A percentile compares a stretch with the other conserved stretches of the same genome.
Conservation (phyloP, 306 rosid genomes). For the Purshia tridentata region DNA sequence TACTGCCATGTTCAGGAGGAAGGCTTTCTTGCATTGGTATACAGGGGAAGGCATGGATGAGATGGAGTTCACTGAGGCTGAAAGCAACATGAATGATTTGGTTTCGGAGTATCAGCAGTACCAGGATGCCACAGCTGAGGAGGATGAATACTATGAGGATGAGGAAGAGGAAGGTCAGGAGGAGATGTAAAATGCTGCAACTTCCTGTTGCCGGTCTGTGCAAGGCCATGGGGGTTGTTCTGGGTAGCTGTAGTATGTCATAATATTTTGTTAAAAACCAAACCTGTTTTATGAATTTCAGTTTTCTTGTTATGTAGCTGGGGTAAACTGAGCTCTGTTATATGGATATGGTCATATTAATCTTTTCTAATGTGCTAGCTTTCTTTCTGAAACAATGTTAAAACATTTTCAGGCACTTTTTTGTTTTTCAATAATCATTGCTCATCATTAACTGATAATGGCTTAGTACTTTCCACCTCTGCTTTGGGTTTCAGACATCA, state of each 20-base stretch:
- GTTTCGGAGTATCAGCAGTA: constrained; percentile 79
- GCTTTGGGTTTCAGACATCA: no score
- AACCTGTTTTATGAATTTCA: constrained; percentile 19
- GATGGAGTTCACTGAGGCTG: constrained; percentile 77
- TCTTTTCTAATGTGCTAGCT: background rate
- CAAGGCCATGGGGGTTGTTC: constrained; percentile 23
- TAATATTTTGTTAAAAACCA: constrained; percentile 15
- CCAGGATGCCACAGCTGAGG: constrained; percentile 81
- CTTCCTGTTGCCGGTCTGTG: constrained; percentile 58
- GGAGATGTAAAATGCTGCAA: constrained; percentile 42
- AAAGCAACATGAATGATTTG: constrained; percentile 75
- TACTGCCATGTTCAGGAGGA: constrained; percentile 75
- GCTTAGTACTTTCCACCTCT: no score
- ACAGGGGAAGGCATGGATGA: constrained; percentile 80
- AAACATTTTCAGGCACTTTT: no score
- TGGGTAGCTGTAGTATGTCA: constrained; percentile 23
- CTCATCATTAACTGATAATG: no score
- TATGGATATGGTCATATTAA: background rate
- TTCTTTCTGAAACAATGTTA: no score
- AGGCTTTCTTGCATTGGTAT: constrained; percentile 77
- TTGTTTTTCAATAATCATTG: no score
- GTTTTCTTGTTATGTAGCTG: constrained; percentile 25
- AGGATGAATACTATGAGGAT: constrained; percentile 63
- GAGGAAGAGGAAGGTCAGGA: constrained; percentile 43
- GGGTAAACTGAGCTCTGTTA: background rate